Evolutionary conservation across 2,329 filamentous ascomycete species (phyloP).

Genomic region (Rhynchosporium agropyri): DNA sequence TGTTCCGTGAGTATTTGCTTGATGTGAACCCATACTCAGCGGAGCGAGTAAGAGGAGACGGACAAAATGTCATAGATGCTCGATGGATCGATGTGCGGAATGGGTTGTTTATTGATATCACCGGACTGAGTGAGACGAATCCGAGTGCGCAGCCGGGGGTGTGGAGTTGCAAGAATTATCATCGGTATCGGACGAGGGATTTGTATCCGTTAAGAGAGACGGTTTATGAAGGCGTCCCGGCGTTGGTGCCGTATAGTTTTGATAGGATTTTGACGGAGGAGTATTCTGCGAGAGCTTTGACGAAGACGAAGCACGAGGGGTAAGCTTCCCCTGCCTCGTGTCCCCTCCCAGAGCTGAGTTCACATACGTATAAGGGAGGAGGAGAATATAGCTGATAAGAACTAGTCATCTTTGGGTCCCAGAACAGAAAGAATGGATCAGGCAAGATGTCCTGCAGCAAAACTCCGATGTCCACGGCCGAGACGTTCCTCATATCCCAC

Average conservation of each 20-base stretch:
- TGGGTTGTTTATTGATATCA: conserved; percentile 84
- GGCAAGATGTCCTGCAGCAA: conserved; percentile 36
- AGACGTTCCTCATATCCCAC: conserved; percentile 32
- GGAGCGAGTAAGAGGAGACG: conserved; percentile 64
- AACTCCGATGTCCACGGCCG: conserved; percentile 10
- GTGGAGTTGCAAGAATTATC: conserved; percentile 80
- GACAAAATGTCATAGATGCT: conserved; percentile 80
- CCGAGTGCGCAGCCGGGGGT: conserved; percentile 60
- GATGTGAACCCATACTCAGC: conserved; percentile 75
- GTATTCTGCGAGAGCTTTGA: conserved; percentile 64
- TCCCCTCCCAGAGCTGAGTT: too few relatives aligned
- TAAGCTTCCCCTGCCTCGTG: conserved; percentile 45
- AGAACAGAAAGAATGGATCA: conserved; percentile 62
- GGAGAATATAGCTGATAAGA: conserved; percentile 8
- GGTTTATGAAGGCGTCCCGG: conserved; percentile 72
- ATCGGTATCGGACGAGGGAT: conserved; percentile 70
- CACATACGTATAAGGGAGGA: too few relatives aligned
- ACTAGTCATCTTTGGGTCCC: conserved; percentile 62
- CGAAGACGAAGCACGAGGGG: conserved; percentile 63
- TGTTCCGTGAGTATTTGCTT: conserved; percentile 64
- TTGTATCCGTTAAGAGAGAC: conserved; percentile 76
- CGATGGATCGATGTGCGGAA: conserved; percentile 78
- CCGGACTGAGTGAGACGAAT: conserved; percentile 70
- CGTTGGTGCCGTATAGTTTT: conserved; percentile 69
- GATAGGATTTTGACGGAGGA: conserved; percentile 67